Evolutionary conservation across 2,329 filamentous ascomycete species (phyloP).

Genomic region (Fusarium nanum): DNA sequence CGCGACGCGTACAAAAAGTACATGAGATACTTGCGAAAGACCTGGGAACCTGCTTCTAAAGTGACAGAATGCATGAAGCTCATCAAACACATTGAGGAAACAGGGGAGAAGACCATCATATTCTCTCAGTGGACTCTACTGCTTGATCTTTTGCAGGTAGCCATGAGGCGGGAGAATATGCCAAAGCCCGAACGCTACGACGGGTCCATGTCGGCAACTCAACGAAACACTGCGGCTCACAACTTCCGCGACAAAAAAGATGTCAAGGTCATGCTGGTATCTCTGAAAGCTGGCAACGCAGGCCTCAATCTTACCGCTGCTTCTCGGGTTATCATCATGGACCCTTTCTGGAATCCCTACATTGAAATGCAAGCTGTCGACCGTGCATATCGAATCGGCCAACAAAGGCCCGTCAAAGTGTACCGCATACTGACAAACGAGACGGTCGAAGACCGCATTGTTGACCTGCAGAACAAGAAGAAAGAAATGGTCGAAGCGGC

Average conservation of each 20-base stretch:
- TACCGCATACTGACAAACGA: conserved; percentile 81
- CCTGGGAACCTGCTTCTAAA: conserved; percentile 83
- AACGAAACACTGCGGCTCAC: conserved; percentile 76
- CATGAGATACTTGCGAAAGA: conserved; percentile 72
- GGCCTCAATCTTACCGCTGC: conserved; percentile 88
- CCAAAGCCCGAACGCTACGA: conserved; percentile 79
- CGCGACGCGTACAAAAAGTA: conserved; percentile 75
- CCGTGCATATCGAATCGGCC: conserved; percentile 88
- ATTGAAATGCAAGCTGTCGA: conserved; percentile 94
- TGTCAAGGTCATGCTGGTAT: conserved; percentile 83
- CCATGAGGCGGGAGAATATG: conserved; percentile 71
- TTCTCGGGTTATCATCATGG: conserved; percentile 87
- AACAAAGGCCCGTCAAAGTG: conserved; percentile 77
- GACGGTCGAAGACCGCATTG: conserved; percentile 90
- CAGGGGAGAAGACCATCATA: conserved; percentile 75
- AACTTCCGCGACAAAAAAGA: conserved; percentile 72
- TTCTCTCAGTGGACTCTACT: conserved; percentile 85
- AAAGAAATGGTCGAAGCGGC: conserved; percentile 80
- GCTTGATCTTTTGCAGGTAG: conserved; percentile 78
- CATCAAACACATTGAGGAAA: conserved; percentile 72
- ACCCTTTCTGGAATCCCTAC: conserved; percentile 95
- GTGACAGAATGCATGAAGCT: conserved; percentile 82
- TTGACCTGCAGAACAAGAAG: conserved; percentile 82
- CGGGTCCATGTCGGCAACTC: conserved; percentile 77
- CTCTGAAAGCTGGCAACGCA: conserved; percentile 82